Evolutionary conservation across 2,329 filamentous ascomycete genomes (phyloP), one percentile per base, ranked within the genome.

Genomic region (Apiospora rasikravindrae): DNA sequence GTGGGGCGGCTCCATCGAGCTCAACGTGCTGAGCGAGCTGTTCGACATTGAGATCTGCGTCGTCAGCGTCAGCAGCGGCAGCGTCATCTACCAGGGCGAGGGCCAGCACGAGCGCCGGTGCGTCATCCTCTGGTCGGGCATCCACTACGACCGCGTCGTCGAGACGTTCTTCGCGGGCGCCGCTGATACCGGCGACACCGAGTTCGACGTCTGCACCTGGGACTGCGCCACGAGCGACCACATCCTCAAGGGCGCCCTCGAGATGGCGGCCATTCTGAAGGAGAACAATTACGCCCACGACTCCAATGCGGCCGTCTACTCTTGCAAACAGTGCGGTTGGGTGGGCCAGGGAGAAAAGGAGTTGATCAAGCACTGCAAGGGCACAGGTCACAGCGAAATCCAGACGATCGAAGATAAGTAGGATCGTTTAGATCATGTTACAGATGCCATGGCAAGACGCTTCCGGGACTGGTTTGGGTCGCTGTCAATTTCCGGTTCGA

Each of bases 1-100:
- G 0, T 98, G 96, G 96, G 96, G 96, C 70, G 96, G 96, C 6
- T 94, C 91, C 7, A 98, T 98, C 75, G 96, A 98, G 82, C 87
- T 98, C 26, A 91, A 91, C 71, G 96, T 98, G 72, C 84, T 98
- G 22, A 94, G 93, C 51, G 90, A 95, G 74, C 90, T 96, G 71
- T 98, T 98, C 80, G 90, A 92, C 73, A 88, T 97, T 40, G 94
- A 98, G 80, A 94, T 97, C 70, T 94, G 91, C 81, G 93, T 93
- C 51, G 92, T 96, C 75, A 94, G 97, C 80, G 94, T 98, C 53
- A 47, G 6, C 40, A 47, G 26, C 66, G 79, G 82, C 73, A 82
- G 77, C 45, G 74, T 84, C 8, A 82, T 84, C 77, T 89, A 89
- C 6, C 97, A 96, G 83, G 97, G 97, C 75, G 93, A 96, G 79